phyloP scores from a whole-genome alignment of 176 grass and related monocot species.

The Carex pumila region DNA sequence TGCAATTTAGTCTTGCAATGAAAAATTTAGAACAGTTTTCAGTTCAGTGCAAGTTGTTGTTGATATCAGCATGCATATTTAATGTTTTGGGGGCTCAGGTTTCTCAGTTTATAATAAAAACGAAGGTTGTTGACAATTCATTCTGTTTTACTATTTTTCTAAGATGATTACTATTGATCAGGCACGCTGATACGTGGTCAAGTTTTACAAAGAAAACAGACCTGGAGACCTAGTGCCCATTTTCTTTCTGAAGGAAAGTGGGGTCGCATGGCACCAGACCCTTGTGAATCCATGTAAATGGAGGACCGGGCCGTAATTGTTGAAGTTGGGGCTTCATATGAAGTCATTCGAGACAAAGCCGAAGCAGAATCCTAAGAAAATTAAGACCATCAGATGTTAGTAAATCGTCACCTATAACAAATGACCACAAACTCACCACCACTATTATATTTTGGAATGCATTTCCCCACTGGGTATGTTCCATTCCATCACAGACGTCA shows the following conservation, averaged over 20 bases:
- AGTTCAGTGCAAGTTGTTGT: neutral
- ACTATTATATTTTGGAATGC: too few species aligned
- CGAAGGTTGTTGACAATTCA: neutral
- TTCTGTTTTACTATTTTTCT: neutral
- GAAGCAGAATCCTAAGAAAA: conserved; percentile 19
- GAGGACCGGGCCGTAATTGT: conserved; percentile 33
- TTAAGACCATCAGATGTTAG: neutral
- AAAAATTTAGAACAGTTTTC: neutral
- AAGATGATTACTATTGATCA: neutral
- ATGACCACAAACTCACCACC: too few species aligned
- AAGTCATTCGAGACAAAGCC: conserved; percentile 29
- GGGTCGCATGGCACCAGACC: conserved; percentile 29
- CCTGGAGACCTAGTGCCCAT: conserved; percentile 92
- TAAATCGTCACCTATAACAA: too few species aligned
- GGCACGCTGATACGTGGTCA: neutral
- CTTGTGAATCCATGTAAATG: conserved; percentile 60
- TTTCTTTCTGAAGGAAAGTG: conserved; percentile 68
- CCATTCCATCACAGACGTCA: neutral
- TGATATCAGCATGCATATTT: neutral
- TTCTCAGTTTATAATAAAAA: neutral
- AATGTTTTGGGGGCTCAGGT: neutral
- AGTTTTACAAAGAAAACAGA: conserved; percentile 15
- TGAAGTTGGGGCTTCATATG: conserved; percentile 41
- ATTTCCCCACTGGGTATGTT: too few species aligned
- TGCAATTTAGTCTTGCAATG: neutral